These are phyloP conservation scores for Trifolium pratense DNA, from an alignment of 306 rosid genomes.

Conservation along the genomic window DNA sequence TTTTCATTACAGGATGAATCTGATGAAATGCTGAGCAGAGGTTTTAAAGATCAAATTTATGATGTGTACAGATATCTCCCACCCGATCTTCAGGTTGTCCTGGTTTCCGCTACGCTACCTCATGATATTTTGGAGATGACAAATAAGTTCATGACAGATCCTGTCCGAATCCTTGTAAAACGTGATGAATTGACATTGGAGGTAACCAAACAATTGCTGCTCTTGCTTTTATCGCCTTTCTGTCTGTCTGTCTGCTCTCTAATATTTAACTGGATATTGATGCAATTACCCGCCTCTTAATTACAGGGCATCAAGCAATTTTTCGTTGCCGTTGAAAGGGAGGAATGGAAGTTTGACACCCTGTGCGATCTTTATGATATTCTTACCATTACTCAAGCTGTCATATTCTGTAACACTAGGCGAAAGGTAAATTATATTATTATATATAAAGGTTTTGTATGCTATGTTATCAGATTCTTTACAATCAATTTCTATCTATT, in stretches of 20 bases:
- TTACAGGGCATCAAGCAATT: constrained; percentile 98
- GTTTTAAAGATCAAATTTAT: constrained; percentile 97
- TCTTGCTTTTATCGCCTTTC: no score
- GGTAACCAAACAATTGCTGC: no score
- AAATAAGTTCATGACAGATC: constrained; percentile 93
- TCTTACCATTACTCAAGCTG: constrained; percentile 94
- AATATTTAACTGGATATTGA: no score
- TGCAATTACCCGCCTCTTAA: no score
- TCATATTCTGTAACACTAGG: constrained; percentile 94
- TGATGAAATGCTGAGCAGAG: constrained; percentile 99
- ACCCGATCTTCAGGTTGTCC: constrained; percentile 93
- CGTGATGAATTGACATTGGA: constrained; percentile 99
- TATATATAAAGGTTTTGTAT: no score
- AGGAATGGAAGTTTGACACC: constrained; percentile 98
- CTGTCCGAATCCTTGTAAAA: constrained; percentile 92
- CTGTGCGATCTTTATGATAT: constrained; percentile 96
- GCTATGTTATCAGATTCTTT: no score
- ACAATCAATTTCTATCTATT: no score
- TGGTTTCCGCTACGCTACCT: constrained; percentile 98
- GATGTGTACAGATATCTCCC: constrained; percentile 97
- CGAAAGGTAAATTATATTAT: constrained; percentile 94
- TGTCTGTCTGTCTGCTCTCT: no score
- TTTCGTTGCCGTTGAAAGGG: constrained; percentile 93
- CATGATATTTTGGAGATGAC: constrained; percentile 98
- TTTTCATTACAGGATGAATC: constrained; percentile 76